These are phyloP conservation scores for Puccinellia tenuiflora DNA, from an alignment of 176 grass and related monocot species.

Conservation along the genomic window DNA sequence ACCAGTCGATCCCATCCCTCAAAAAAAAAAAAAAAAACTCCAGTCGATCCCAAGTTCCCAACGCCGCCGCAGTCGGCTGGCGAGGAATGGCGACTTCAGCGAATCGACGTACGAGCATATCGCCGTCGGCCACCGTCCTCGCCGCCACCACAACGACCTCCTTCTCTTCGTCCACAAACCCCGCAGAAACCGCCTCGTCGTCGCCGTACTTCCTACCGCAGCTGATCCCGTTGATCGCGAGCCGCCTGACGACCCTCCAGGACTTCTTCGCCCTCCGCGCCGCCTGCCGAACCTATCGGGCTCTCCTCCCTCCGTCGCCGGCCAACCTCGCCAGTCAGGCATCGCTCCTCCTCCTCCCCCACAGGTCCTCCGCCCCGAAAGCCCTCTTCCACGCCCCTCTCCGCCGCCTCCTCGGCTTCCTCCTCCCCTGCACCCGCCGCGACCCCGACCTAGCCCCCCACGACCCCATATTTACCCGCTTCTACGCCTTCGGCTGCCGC, in stretches of 20 bases:
- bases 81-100: not conserved
- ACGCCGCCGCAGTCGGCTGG: not conserved
- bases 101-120: not conserved
- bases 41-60: too few relatives aligned
- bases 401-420: not conserved
- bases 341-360: not conserved
- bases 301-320: not conserved
- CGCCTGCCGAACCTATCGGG: not conserved
- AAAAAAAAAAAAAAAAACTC: too few relatives aligned
- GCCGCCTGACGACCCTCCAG: not conserved
- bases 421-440: not conserved
- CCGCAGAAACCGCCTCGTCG: not conserved
- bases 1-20: constrained; percentile 1
- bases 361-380: not conserved
- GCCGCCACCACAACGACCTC: not conserved
- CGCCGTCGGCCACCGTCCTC: not conserved
- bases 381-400: not conserved
- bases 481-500: not conserved
- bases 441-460: not conserved
- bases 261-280: not conserved
- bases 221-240: not conserved
- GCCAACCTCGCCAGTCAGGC: not conserved
- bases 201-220: not conserved
- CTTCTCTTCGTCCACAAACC: not conserved
- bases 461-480: not conserved